A percentile compares a stretch with the other conserved stretches of the same genome.
phyloP scores from a whole-genome alignment of 306 rosid species.

The Mimosa bimucronata region DNA sequence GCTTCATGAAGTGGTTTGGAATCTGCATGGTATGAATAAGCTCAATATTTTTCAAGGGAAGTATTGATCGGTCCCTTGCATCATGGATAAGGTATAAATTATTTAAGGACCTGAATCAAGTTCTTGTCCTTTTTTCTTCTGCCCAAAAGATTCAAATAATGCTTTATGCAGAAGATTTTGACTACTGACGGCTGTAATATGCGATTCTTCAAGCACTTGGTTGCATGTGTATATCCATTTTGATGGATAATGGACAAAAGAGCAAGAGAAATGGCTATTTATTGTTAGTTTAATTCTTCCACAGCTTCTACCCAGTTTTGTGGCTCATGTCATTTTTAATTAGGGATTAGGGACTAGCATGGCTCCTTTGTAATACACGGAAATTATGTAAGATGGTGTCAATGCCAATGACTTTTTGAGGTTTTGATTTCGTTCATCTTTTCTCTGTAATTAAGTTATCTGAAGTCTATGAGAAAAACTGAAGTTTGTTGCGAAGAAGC shows the following conservation, averaged over 20 bases:
- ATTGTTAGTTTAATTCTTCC: not conserved
- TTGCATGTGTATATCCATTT: not conserved
- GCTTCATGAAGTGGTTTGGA: conserved; percentile 38
- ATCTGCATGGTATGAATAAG: conserved; percentile 50
- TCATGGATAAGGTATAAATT: conserved; percentile 35
- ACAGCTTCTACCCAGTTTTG: not conserved
- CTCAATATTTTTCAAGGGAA: conserved; percentile 42
- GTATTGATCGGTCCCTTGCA: conserved; percentile 36
- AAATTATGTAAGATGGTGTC: not conserved
- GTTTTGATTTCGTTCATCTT: not conserved
- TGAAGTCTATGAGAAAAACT: not conserved
- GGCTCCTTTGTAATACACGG: not conserved
- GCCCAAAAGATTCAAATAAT: conserved; percentile 41
- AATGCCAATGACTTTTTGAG: not conserved
- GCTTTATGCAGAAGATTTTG: not conserved
- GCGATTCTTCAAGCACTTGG: not conserved
- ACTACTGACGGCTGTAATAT: not conserved
- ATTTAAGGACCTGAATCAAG: conserved; percentile 35
- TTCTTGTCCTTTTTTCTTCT: conserved; percentile 34
- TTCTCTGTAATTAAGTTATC: not conserved
- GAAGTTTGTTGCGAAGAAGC: not conserved
- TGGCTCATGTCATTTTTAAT: not conserved
- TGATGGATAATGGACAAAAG: not conserved
- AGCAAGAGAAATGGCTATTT: not conserved
- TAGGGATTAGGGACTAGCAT: not conserved